Evolutionary conservation across 306 rosid species (phyloP).

Genomic region (Lagenaria siceraria): DNA sequence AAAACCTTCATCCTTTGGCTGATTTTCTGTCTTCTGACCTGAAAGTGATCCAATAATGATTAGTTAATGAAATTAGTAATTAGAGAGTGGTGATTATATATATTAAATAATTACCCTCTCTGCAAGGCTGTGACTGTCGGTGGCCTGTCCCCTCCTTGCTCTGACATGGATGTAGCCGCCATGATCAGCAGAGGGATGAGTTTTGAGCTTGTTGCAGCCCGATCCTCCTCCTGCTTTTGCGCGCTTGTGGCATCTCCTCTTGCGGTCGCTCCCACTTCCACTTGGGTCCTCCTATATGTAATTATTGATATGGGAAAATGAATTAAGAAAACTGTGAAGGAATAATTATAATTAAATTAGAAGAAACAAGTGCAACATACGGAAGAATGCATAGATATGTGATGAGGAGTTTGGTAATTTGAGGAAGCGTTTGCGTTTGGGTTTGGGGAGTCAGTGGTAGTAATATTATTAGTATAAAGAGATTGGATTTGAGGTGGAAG

Average conservation of each 20-base stretch:
- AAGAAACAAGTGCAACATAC: too few relatives aligned
- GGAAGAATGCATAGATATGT: neutral
- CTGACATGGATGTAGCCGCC: conserved; percentile 58
- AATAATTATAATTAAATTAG: too few relatives aligned
- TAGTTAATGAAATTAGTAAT: neutral
- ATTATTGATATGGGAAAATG: too few relatives aligned
- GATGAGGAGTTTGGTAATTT: too few relatives aligned
- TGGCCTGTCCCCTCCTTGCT: conserved; percentile 97
- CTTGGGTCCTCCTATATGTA: neutral
- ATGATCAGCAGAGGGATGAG: conserved; percentile 24
- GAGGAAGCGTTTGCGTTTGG: too few relatives aligned
- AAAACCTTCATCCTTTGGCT: conserved; percentile 85
- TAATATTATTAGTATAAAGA: neutral
- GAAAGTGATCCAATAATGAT: neutral
- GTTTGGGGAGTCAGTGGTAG: too few relatives aligned
- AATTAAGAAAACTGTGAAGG: too few relatives aligned
- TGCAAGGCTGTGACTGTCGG: conserved; percentile 17
- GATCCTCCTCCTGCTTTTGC: neutral
- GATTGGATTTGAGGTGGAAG: neutral
- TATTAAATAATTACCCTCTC: conserved; percentile 40
- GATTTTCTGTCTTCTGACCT: conserved; percentile 92
- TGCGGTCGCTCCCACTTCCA: neutral
- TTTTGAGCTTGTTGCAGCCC: conserved; percentile 14
- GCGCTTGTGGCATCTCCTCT: neutral
- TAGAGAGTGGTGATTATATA: conserved; percentile 7